phyloP scores from a whole-genome alignment of 2,329 filamentous ascomycete genomes.

The Claviceps africana region DNA sequence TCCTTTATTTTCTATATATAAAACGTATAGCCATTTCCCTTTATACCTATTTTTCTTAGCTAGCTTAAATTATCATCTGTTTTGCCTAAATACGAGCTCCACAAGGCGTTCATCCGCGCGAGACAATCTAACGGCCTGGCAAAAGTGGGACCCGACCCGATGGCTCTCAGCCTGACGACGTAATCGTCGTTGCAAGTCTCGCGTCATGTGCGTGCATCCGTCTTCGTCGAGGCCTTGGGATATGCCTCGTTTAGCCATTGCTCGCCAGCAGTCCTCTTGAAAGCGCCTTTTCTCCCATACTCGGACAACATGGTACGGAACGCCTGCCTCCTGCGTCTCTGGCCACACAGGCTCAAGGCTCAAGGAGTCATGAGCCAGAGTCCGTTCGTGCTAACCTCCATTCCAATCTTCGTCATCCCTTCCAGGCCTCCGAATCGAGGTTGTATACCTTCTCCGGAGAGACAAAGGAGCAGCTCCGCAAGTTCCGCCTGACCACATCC shows the following conservation, averaged over 20 bases:
- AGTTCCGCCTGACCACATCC: slow-evolving; percentile 86
- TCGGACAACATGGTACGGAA: neutral
- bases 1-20: too few species aligned
- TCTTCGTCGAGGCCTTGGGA: neutral
- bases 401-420: neutral
- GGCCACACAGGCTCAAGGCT: neutral
- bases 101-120: too few species aligned
- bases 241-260: neutral
- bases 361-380: neutral
- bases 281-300: neutral
- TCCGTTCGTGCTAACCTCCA: neutral
- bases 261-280: neutral
- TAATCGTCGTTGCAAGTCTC: neutral
- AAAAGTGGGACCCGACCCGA: neutral
- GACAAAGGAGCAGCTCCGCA: slow-evolving; percentile 79
- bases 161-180: neutral
- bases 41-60: too few species aligned
- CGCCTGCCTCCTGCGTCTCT: neutral
- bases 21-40: too few species aligned
- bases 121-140: neutral
- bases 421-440: slow-evolving; percentile 58
- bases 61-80: too few species aligned
- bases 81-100: too few species aligned
- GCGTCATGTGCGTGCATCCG: neutral
- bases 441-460: slow-evolving; percentile 87